These are phyloP conservation scores for Plasmodium sp. DNA, from an alignment of 169 alveolate species.

Conservation along the genomic window DNA sequence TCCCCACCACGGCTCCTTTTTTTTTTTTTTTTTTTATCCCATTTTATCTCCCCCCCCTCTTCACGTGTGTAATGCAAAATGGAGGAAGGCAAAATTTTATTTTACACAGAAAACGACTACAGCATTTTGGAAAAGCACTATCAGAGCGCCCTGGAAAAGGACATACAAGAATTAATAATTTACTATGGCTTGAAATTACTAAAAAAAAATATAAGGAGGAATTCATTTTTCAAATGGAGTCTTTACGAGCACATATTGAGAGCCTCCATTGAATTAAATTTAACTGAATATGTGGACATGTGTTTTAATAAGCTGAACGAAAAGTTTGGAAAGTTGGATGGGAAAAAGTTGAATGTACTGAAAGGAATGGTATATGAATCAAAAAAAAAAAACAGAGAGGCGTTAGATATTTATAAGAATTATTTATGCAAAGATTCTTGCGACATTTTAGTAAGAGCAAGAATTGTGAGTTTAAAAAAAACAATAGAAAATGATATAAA, in stretches of 20 bases:
- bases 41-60: background rate
- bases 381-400: slow-evolving; percentile 46
- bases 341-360: slow-evolving; percentile 37
- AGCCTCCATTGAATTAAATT: slow-evolving; percentile 51
- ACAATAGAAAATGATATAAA: slow-evolving; percentile 31
- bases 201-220: slow-evolving; percentile 3
- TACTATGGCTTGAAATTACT: slow-evolving; percentile 36
- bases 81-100: slow-evolving; percentile 19
- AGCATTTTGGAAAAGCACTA: slow-evolving; percentile 9
- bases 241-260: slow-evolving; percentile 45
- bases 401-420: slow-evolving; percentile 48
- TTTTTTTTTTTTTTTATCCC: background rate
- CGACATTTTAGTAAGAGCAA: slow-evolving; percentile 50
- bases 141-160: slow-evolving; percentile 24
- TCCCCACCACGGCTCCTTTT: background rate
- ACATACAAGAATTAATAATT: slow-evolving; percentile 59
- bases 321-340: slow-evolving; percentile 31
- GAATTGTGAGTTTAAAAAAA: slow-evolving; percentile 60
- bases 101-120: slow-evolving; percentile 11
- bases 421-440: slow-evolving; percentile 20
- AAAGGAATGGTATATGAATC: slow-evolving; percentile 69
- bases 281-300: slow-evolving; percentile 47
- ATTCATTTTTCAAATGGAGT: slow-evolving; percentile 35
- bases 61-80: slow-evolving; percentile 21
- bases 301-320: slow-evolving; percentile 50